These are phyloP conservation scores for Stentor roeselii DNA, from an alignment of 73 alveolate genomes.

Conservation along the genomic window DNA sequence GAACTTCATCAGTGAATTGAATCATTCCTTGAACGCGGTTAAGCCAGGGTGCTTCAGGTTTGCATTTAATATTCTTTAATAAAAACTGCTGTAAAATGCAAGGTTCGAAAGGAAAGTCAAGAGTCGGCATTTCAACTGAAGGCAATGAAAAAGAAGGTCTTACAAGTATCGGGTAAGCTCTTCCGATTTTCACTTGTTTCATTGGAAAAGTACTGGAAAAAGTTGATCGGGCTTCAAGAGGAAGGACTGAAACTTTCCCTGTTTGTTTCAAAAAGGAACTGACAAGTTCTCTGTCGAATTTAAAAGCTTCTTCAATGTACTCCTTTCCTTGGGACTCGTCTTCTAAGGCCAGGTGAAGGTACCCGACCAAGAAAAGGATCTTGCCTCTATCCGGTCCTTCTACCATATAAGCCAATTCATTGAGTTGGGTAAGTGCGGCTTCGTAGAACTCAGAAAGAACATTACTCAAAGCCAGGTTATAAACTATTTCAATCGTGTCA, in stretches of 20 bases:
- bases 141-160: constrained; percentile 46
- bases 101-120: constrained; percentile 33
- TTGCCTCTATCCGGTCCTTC: constrained; percentile 18
- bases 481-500: constrained; percentile 35
- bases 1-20: constrained; percentile 47
- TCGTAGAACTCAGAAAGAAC: neutral
- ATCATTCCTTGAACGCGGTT: constrained; percentile 39
- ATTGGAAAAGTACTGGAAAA: constrained; percentile 9
- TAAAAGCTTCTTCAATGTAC: constrained; percentile 31
- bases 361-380: neutral
- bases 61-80: constrained; percentile 39
- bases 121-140: constrained; percentile 38
- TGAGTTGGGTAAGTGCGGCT: neutral
- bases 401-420: neutral
- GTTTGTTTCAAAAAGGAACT: constrained; percentile 32
- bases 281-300: constrained; percentile 37
- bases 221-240: constrained; percentile 4
- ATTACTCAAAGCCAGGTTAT: neutral
- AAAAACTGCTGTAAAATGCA: constrained; percentile 34
- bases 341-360: neutral
- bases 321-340: constrained; percentile 22
- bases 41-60: constrained; percentile 66
- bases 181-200: neutral
- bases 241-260: constrained; percentile 4
- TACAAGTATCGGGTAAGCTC: neutral